phyloP scores from a whole-genome alignment of 208 protist species.

The Entamoeba histolytica region DNA sequence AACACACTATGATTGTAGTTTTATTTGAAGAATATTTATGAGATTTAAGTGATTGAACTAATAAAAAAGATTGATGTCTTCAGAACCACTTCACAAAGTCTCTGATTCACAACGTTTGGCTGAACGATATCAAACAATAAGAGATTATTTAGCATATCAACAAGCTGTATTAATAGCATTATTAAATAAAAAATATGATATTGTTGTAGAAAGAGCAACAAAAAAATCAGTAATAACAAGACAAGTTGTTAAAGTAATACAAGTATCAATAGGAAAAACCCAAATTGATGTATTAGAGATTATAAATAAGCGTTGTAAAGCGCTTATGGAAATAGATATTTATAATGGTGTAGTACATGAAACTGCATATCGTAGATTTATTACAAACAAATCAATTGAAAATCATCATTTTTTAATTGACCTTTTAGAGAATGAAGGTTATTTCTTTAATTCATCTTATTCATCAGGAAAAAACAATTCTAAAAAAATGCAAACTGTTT shows the following conservation, averaged over 20 bases:
- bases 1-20: too few relatives aligned
- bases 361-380: neutral
- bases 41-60: too few relatives aligned
- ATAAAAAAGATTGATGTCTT: too few relatives aligned
- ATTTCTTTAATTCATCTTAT: neutral
- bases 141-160: neutral
- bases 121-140: neutral
- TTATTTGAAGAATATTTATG: too few relatives aligned
- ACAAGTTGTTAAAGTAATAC: neutral
- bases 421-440: neutral
- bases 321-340: neutral
- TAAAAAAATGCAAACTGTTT: neutral
- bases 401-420: neutral
- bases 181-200: neutral
- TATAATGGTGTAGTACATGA: neutral
- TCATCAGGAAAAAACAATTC: neutral
- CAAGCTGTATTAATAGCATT: neutral
- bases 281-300: neutral
- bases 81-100: too few relatives aligned
- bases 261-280: neutral
- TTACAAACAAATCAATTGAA: neutral
- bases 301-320: neutral
- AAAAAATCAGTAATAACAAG: neutral
- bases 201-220: neutral
- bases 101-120: neutral